Base-by-base conservation (phyloP, 1,284 basidiomycete genomes). In the Sporisorium reilianum region DNA sequence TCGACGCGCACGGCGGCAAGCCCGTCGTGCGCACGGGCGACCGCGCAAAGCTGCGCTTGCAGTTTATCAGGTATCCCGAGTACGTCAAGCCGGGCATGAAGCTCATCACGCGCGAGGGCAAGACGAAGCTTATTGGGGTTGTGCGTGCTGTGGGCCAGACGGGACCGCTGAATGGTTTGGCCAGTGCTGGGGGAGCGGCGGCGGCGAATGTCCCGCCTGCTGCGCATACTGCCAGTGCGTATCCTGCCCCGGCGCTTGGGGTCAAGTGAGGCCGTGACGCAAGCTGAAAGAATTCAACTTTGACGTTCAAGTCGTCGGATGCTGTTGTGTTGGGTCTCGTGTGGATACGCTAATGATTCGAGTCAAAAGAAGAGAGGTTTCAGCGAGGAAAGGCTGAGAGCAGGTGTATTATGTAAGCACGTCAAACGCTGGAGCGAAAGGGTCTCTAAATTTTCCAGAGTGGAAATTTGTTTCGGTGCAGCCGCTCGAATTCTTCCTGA, bases 21-120 rank as follows among this genome's bases (percentile, higher is more conserved):
- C 82, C 82, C 0, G 80, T 84, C 3, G 78, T 84, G 1, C 57
- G 82, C 2, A 84, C 82, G 11, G 82, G 82, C 12, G 82, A 84
- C 46, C 71, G 82, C 11, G 82, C 82, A 7, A 71, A 75, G 40
- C 49, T 84, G 25, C 66, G 81, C 11, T 65, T 84, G 30, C 80
- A 77, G 59, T 84, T 84, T 53, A 76, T 81, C 30, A 61, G 78
- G 32, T 72, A 62, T 30, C 74, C 80, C 3, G 82, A 84, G 57
- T 84, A 72, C 32, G 69, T 83, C 58, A 79, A 81, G 63, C 77
- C 79, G 11, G 82, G 82, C 16, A 79, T 79, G 64, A 82, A 82
- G 70, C 55, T 84, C 16, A 81, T 84, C 42, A 81, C 81, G 10
- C 48, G 81, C 1, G 81, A 82, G 52, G 82, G 81, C 1, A 79